Evolutionary conservation across 495 filamentous ascomycete genomes (phyloP).

Genomic region (Penicillium ucsense): DNA sequence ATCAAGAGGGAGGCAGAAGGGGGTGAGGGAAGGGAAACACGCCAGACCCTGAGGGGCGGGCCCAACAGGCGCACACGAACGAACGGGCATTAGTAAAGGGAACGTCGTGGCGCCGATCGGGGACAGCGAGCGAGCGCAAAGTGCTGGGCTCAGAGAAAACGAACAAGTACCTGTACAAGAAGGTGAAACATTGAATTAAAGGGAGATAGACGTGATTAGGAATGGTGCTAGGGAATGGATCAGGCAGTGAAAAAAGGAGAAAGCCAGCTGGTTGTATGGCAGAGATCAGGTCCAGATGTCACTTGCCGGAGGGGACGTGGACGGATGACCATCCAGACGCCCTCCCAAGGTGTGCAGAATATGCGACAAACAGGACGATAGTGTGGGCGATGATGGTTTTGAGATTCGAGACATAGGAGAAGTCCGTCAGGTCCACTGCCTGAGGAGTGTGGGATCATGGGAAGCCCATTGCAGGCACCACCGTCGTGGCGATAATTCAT

Average conservation of each 20-base stretch:
- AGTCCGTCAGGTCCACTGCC: slow-evolving; percentile 1
- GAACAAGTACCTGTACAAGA: slow-evolving; percentile 22
- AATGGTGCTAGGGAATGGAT: slow-evolving; percentile 10
- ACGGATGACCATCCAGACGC: too few relatives aligned
- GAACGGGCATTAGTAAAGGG: slow-evolving; percentile 4
- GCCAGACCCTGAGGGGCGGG: slow-evolving; percentile 3
- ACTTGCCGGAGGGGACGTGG: background rate
- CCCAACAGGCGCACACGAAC: background rate
- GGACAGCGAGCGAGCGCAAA: slow-evolving; percentile 12
- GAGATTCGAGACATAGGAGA: slow-evolving; percentile 26
- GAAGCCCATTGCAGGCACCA: background rate
- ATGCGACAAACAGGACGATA: too few relatives aligned
- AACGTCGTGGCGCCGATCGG: slow-evolving; percentile 20
- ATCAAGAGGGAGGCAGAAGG: background rate
- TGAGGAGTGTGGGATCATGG: slow-evolving; percentile 9
- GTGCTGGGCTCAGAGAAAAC: background rate
- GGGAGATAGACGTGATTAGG: slow-evolving; percentile 20
- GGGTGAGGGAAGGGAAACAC: slow-evolving; percentile 4
- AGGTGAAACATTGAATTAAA: slow-evolving; percentile 29
- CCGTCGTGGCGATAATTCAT: too few relatives aligned
- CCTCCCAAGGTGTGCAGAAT: too few relatives aligned
- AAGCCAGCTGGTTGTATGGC: slow-evolving; percentile 9
- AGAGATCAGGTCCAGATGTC: slow-evolving; percentile 1
- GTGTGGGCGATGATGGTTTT: background rate
- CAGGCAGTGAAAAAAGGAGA: slow-evolving; percentile 12